Conservation (phyloP, 805 yeast genomes). For the Myxozyma monticola region DNA sequence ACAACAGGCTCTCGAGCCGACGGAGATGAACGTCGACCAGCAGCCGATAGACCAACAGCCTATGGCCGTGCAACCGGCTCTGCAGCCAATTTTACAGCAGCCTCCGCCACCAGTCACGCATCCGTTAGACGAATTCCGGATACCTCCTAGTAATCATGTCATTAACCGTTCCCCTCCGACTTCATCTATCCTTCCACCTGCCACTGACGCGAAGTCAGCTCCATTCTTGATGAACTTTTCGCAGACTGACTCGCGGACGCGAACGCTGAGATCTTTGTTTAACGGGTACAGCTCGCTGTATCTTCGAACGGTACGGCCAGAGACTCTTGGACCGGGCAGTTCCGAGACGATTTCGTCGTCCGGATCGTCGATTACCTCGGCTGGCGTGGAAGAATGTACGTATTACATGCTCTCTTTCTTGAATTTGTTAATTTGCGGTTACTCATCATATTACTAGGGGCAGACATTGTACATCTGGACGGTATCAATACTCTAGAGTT, state of each 20-base stretch:
- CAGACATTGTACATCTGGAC: constrained; percentile 2
- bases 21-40: too few species aligned
- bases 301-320: neutral
- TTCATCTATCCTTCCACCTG: neutral
- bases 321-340: neutral
- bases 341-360: neutral
- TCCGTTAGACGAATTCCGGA: too few species aligned
- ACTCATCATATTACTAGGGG: neutral
- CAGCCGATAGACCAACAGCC: too few species aligned
- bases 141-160: too few species aligned
- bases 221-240: constrained; percentile 7
- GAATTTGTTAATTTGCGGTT: neutral
- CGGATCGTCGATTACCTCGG: neutral
- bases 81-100: too few species aligned
- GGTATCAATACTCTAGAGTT: neutral
- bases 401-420: neutral
- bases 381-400: neutral
- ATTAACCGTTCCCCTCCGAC: too few species aligned
- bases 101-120: too few species aligned
- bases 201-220: too few species aligned
- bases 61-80: too few species aligned
- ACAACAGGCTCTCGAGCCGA: too few species aligned
- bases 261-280: constrained; percentile 1
- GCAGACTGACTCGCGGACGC: neutral
- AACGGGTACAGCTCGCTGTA: neutral